Evolutionary conservation across 176 grass and related monocot species (phyloP).

Genomic region (Coix lacrymajobi): DNA sequence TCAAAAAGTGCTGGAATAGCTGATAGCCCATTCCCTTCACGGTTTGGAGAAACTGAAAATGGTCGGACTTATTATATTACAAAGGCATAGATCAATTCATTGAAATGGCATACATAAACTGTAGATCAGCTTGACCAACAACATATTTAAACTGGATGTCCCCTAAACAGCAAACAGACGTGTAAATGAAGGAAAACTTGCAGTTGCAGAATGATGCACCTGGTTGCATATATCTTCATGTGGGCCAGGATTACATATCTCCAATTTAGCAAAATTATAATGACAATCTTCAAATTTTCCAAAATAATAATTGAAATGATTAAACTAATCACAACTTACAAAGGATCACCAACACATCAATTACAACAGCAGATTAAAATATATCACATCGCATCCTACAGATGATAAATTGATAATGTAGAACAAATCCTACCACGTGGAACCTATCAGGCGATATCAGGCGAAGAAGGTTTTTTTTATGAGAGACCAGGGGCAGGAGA

Average conservation of each 20-base stretch:
- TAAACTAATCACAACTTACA: background rate
- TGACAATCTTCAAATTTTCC: no score
- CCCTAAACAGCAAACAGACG: background rate
- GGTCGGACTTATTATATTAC: background rate
- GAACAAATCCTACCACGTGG: background rate
- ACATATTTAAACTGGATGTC: background rate
- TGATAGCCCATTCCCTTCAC: background rate
- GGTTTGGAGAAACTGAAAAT: background rate
- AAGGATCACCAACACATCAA: background rate
- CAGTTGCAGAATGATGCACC: background rate
- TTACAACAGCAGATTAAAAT: background rate
- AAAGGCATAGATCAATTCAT: background rate
- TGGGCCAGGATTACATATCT: no score
- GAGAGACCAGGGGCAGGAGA: background rate
- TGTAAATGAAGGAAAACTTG: background rate
- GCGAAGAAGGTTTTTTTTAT: background rate
- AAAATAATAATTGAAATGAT: background rate
- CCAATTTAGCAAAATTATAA: no score
- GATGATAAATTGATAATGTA: background rate
- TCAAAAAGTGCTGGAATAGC: background rate
- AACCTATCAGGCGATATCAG: background rate
- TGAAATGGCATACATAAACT: background rate
- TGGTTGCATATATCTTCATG: background rate
- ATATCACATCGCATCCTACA: background rate
- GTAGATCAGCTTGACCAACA: background rate